Conservation (phyloP, 2,329 filamentous ascomycete genomes). For the Stagonosporopsis rhizophila region DNA sequence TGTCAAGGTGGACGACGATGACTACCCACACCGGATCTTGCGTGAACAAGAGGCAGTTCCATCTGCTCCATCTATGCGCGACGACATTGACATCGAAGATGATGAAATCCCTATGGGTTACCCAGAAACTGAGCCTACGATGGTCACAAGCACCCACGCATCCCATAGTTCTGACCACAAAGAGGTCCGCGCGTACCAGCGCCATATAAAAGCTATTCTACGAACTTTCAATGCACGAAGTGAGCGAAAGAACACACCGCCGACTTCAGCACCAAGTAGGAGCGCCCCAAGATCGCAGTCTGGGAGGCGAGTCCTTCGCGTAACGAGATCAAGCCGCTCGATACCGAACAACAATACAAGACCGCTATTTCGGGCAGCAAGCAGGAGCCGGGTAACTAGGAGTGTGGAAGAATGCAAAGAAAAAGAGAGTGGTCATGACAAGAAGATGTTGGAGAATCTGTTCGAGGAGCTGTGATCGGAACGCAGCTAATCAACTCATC, state of each 20-base stretch:
- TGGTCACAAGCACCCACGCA: too few relatives aligned
- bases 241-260: neutral
- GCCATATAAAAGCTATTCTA: neutral
- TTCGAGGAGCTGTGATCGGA: neutral
- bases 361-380: neutral
- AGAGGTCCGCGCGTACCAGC: neutral
- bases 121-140: neutral
- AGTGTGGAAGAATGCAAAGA: neutral
- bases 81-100: constrained; percentile 1
- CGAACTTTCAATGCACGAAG: neutral
- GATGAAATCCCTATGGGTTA: neutral
- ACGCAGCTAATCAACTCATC: too few relatives aligned
- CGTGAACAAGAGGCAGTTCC: neutral
- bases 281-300: too few relatives aligned
- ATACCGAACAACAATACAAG: neutral
- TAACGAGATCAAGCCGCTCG: neutral
- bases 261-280: neutral
- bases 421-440: neutral
- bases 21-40: neutral
- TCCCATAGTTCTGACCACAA: neutral
- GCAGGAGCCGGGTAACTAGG: neutral
- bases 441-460: neutral
- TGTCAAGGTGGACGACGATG: neutral
- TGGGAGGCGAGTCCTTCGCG: too few relatives aligned
- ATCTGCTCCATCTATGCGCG: neutral